Percentiles rank a stretch among this genome's conserved stretches.
Evolutionary conservation across 495 filamentous ascomycete species (phyloP).

Genomic region (Aspergillus funiculosus): DNA sequence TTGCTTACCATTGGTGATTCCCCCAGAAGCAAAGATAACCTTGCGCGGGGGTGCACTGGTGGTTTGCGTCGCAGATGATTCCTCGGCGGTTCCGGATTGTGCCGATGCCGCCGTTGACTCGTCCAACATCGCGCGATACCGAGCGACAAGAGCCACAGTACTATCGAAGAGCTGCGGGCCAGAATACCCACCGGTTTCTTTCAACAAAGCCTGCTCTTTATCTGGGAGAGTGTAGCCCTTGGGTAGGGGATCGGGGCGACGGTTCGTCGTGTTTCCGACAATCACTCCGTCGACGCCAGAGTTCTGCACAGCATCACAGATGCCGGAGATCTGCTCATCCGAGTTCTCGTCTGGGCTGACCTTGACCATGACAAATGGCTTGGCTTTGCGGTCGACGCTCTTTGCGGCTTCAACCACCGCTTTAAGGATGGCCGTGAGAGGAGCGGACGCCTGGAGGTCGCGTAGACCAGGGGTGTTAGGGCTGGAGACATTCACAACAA

Average conservation of each 20-base stretch:
- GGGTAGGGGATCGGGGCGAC: conserved; percentile 62
- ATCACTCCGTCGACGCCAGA: conserved; percentile 90
- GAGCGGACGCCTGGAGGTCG: conserved; percentile 72
- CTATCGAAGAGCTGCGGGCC: conserved; percentile 80
- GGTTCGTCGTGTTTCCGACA: conserved; percentile 95
- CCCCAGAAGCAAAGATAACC: conserved; percentile 86
- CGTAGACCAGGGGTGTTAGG: conserved; percentile 92
- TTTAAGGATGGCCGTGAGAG: conserved; percentile 69
- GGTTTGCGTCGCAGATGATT: conserved; percentile 7
- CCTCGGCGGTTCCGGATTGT: conserved; percentile 11
- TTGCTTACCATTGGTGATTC: conserved; percentile 79
- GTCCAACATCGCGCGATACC: conserved; percentile 73
- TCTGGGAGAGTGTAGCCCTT: conserved; percentile 54
- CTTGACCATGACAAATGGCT: conserved; percentile 92
- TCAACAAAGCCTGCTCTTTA: conserved; percentile 60
- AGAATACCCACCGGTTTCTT: conserved; percentile 82
- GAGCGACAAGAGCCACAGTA: conserved; percentile 67
- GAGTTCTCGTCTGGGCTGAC: conserved; percentile 91
- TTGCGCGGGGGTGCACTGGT: conserved; percentile 48
- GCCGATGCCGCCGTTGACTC: conserved; percentile 24
- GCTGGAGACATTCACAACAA: conserved; percentile 94
- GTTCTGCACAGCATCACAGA: conserved; percentile 77
- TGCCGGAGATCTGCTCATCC: conserved; percentile 73
- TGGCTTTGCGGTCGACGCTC: conserved; percentile 57
- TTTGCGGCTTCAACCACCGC: conserved; percentile 77